Conservation (phyloP, 1,284 basidiomycete species). For the Cystobasidium slooffiae region DNA sequence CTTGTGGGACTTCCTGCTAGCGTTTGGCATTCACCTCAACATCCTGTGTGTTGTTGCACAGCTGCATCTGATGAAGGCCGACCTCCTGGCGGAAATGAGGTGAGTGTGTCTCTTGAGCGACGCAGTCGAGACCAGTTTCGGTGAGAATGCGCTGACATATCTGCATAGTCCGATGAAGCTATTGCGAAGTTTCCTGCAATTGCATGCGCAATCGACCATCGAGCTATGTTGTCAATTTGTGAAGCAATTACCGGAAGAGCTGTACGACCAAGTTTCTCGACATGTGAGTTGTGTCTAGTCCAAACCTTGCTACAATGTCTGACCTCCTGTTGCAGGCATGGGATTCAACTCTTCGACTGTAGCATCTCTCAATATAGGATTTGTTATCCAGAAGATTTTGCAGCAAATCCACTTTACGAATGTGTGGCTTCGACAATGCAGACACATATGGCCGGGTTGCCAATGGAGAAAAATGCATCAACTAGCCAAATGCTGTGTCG, state of each 20-base stretch:
- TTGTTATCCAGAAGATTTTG: too few relatives aligned
- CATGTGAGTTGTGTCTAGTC: slow-evolving; percentile 59
- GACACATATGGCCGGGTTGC: too few relatives aligned
- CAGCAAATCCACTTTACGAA: too few relatives aligned
- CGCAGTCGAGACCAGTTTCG: not conserved
- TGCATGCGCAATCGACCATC: slow-evolving; percentile 84
- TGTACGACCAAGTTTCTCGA: slow-evolving; percentile 85
- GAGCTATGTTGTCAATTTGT: slow-evolving; percentile 91
- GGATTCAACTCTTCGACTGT: slow-evolving; percentile 22
- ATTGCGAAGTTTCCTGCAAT: slow-evolving; percentile 88
- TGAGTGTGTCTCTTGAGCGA: not conserved
- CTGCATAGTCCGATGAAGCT: slow-evolving; percentile 85
- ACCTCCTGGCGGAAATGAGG: slow-evolving; percentile 75
- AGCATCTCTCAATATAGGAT: not conserved
- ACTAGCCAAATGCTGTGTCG: too few relatives aligned
- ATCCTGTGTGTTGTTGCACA: slow-evolving; percentile 96
- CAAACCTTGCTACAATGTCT: not conserved
- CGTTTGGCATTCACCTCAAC: slow-evolving; percentile 94
- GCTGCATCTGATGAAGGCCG: slow-evolving; percentile 82
- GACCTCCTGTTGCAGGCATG: not conserved
- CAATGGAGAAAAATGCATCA: too few relatives aligned
- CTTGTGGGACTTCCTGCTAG: slow-evolving; percentile 95
- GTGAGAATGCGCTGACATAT: not conserved
- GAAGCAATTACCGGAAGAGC: slow-evolving; percentile 81
- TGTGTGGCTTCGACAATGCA: too few relatives aligned